phyloP scores from a whole-genome alignment of 1,139 yeast species.

The Geotrichum aggregatum region DNA sequence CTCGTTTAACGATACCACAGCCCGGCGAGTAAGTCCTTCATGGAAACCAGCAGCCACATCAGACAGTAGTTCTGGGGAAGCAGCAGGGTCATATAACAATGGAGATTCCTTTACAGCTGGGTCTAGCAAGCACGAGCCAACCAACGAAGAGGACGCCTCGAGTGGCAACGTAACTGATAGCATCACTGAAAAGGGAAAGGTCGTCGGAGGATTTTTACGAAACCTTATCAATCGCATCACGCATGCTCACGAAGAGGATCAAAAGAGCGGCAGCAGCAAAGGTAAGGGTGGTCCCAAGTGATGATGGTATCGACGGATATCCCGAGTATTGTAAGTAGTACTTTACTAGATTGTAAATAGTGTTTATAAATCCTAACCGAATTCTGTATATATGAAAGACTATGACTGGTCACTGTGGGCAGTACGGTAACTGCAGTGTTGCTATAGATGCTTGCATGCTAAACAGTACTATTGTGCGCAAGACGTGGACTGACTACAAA shows the following conservation, averaged over 20 bases:
- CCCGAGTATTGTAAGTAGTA: not conserved
- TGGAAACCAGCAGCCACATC: constrained; percentile 33
- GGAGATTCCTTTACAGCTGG: constrained; percentile 11
- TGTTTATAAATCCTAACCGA: not conserved
- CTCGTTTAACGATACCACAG: constrained; percentile 72
- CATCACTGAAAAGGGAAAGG: constrained; percentile 20
- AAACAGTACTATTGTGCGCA: too few relatives aligned
- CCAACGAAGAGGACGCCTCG: constrained; percentile 11
- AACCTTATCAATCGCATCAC: constrained; percentile 33
- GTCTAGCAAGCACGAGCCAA: not conserved
- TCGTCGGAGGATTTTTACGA: constrained; percentile 29
- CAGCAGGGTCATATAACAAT: not conserved
- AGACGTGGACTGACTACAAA: too few relatives aligned
- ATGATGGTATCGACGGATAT: too few relatives aligned
- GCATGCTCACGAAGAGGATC: constrained; percentile 25
- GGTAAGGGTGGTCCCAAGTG: too few relatives aligned
- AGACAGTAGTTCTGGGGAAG: not conserved
- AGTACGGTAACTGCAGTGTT: too few relatives aligned
- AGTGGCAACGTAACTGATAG: not conserved
- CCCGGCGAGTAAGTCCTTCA: constrained; percentile 61
- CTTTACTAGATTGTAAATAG: not conserved
- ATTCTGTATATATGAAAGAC: too few relatives aligned
- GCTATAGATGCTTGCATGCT: too few relatives aligned
- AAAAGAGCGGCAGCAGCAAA: constrained; percentile 17
- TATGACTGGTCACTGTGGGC: too few relatives aligned